Conservation (phyloP, 1,284 basidiomycete species). For the Tilletia setariae region DNA sequence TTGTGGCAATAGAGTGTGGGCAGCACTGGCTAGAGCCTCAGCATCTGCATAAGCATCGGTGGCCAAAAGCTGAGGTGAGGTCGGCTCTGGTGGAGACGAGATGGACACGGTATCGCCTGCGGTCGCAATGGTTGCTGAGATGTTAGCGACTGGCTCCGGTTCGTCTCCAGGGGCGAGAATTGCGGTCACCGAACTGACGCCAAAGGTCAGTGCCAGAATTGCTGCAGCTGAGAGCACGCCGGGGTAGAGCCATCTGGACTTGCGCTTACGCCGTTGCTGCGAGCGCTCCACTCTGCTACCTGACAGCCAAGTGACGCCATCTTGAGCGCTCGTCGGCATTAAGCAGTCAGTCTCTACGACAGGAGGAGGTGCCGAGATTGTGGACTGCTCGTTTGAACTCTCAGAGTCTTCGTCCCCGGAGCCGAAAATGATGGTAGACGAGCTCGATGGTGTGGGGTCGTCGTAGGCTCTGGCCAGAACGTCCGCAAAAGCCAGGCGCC, state of each 20-base stretch:
- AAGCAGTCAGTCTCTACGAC: background rate
- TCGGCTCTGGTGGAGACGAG: too few species aligned
- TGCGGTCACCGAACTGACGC: background rate
- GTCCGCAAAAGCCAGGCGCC: background rate
- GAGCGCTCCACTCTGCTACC: background rate
- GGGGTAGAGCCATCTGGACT: background rate
- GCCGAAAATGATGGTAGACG: background rate
- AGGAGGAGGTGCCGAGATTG: background rate
- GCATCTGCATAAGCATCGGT: too few species aligned
- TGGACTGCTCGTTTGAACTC: background rate
- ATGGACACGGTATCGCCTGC: too few species aligned
- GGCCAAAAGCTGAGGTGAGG: too few species aligned
- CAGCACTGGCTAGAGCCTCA: too few species aligned
- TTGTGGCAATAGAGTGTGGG: too few species aligned
- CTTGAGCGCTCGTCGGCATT: background rate
- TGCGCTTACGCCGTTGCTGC: background rate
- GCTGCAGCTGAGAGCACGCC: background rate
- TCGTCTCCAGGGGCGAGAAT: conserved; percentile 10
- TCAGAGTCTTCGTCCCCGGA: background rate
- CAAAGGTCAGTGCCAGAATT: background rate
- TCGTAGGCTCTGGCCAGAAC: background rate
- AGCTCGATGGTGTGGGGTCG: background rate
- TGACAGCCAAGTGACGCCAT: background rate
- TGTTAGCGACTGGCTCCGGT: background rate
- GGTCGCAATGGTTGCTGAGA: background rate